A percentile compares a stretch with the other conserved stretches of the same genome.
phyloP scores from a whole-genome alignment of 345 rosid species.

The Salix suchowensis region DNA sequence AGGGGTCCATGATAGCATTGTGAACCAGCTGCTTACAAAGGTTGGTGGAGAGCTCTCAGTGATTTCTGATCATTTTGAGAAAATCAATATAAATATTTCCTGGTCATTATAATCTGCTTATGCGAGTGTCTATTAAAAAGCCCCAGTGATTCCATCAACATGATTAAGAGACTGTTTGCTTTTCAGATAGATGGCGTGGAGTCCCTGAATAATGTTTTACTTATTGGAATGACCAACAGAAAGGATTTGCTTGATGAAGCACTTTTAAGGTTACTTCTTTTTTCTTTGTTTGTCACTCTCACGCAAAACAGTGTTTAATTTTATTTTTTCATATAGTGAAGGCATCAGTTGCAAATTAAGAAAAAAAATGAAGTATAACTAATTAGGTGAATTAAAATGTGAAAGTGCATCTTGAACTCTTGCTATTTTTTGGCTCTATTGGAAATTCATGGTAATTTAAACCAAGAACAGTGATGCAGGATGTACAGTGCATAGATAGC shows the following conservation, averaged over 20 bases:
- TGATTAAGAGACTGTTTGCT: constrained; percentile 24
- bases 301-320: not conserved
- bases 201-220: constrained; percentile 94
- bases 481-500: not conserved
- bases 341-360: constrained; percentile 5
- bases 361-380: not conserved
- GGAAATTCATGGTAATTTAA: not conserved
- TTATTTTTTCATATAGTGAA: not conserved
- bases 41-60: constrained; percentile 33
- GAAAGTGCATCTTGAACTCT: not conserved
- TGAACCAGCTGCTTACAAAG: constrained; percentile 97
- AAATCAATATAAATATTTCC: not conserved
- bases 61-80: not conserved
- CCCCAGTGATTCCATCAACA: not conserved
- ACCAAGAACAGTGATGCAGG: not conserved
- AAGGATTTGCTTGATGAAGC: constrained; percentile 99
- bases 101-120: constrained; percentile 5
- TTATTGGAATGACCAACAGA: constrained; percentile 99
- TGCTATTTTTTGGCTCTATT: not conserved
- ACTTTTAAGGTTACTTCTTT: constrained; percentile 67
- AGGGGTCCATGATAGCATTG: constrained; percentile 97
- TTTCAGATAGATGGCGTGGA: constrained; percentile 99
- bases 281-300: constrained; percentile 4
- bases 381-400: not conserved
- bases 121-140: not conserved